phyloP scores from a whole-genome alignment of 148 eudicot genomes.

The Vaccinium darrowii region DNA sequence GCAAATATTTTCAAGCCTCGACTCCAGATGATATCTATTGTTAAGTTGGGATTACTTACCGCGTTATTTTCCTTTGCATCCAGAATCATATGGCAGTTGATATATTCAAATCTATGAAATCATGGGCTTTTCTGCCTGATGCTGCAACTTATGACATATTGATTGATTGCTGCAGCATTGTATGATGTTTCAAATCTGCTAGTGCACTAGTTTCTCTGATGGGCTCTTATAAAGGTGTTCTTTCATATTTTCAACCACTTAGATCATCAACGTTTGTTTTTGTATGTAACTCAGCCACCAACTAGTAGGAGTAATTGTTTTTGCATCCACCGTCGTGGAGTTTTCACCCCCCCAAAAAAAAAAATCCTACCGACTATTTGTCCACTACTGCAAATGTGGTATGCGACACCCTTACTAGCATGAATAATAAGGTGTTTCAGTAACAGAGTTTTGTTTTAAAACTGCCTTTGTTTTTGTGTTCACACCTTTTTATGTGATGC shows the following conservation, averaged over 20 bases:
- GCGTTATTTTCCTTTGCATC: slow-evolving; percentile 14
- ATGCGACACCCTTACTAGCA: too few species aligned
- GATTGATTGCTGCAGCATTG: slow-evolving; percentile 75
- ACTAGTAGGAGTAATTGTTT: too few species aligned
- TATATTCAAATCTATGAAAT: slow-evolving; percentile 61
- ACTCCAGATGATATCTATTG: neutral
- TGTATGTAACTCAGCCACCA: neutral
- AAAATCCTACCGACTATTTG: neutral
- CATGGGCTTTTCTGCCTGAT: slow-evolving; percentile 47
- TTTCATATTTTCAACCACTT: too few species aligned
- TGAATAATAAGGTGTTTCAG: too few species aligned
- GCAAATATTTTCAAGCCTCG: neutral
- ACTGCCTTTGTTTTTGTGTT: too few species aligned
- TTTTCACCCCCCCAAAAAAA: too few species aligned
- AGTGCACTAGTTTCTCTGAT: slow-evolving; percentile 62
- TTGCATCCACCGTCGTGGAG: too few species aligned
- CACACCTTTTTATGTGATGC: too few species aligned
- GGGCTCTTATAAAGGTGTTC: slow-evolving; percentile 6
- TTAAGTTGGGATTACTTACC: neutral
- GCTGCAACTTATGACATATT: slow-evolving; percentile 64
- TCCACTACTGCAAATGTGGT: neutral
- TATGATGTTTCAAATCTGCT: slow-evolving; percentile 66
- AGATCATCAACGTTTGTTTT: neutral
- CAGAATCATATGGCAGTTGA: slow-evolving; percentile 62
- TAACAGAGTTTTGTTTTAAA: too few species aligned